phyloP scores from a whole-genome alignment of 2,329 filamentous ascomycete genomes.

The Drechmeria coniospora region DNA sequence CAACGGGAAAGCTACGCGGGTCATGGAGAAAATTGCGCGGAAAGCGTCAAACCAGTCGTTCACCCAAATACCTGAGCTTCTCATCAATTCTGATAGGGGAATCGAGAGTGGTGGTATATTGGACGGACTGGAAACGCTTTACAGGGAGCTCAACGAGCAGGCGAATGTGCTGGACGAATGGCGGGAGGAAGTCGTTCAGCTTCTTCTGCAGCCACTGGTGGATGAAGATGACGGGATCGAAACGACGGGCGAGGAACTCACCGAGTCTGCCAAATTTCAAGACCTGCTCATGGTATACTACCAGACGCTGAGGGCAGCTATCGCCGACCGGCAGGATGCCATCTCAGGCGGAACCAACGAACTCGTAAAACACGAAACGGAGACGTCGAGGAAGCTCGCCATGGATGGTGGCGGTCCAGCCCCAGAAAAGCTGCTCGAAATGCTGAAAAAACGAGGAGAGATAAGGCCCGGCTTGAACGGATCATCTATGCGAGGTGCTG shows the following conservation, averaged over 20 bases:
- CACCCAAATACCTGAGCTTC: slow-evolving; percentile 42
- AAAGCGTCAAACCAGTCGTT: slow-evolving; percentile 39
- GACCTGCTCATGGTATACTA: slow-evolving; percentile 83
- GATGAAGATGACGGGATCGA: slow-evolving; percentile 65
- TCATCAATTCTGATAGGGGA: slow-evolving; percentile 40
- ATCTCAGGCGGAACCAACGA: slow-evolving; percentile 65
- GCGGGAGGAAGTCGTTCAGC: slow-evolving; percentile 56
- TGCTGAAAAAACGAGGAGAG: slow-evolving; percentile 31
- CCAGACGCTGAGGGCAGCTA: slow-evolving; percentile 55
- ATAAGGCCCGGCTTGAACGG: slow-evolving; percentile 33
- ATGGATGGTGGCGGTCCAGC: slow-evolving; percentile 51
- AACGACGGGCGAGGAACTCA: slow-evolving; percentile 78
- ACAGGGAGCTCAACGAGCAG: slow-evolving; percentile 54
- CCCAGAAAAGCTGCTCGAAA: slow-evolving; percentile 42
- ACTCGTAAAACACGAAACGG: slow-evolving; percentile 59
- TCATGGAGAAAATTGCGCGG: slow-evolving; percentile 47
- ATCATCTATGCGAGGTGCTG: slow-evolving; percentile 53
- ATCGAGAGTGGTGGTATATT: slow-evolving; percentile 57
- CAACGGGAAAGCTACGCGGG: slow-evolving; percentile 18
- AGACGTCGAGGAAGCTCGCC: slow-evolving; percentile 44
- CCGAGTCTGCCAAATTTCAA: slow-evolving; percentile 72
- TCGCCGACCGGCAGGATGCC: slow-evolving; percentile 64
- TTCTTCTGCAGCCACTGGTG: slow-evolving; percentile 60
- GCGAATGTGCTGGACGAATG: slow-evolving; percentile 56
- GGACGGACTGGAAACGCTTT: slow-evolving; percentile 50